Conservation (phyloP, 176 grass and related monocot genomes). For the Phoenix dactylifera region DNA sequence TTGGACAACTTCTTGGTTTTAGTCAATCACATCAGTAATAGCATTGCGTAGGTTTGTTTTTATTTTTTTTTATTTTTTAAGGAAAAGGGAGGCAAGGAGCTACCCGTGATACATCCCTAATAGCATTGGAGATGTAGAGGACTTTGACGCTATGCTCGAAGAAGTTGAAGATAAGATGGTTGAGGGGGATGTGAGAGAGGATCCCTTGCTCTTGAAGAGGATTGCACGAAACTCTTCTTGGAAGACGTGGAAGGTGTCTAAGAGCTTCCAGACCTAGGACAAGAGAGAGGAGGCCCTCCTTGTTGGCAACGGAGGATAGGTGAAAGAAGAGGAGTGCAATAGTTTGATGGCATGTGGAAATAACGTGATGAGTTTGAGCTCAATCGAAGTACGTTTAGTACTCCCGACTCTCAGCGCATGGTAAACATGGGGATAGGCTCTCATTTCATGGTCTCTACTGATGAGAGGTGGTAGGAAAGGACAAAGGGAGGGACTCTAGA, state of each 20-base stretch:
- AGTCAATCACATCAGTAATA: constrained; percentile 42
- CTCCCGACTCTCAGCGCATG: too few species aligned
- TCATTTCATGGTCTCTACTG: too few species aligned
- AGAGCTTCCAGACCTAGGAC: constrained; percentile 46
- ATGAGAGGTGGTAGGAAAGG: too few species aligned
- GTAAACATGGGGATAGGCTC: too few species aligned
- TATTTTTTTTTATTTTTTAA: too few species aligned
- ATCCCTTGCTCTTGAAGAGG: constrained; percentile 22
- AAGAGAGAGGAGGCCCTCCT: constrained; percentile 40
- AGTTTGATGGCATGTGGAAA: too few species aligned
- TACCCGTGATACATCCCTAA: constrained; percentile 34
- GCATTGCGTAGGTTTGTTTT: too few species aligned
- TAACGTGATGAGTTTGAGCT: too few species aligned
- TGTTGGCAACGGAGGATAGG: constrained; percentile 7
- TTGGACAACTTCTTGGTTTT: constrained; percentile 59
- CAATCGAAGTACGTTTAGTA: too few species aligned
- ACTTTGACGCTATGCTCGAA: constrained; percentile 77
- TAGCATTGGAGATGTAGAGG: constrained; percentile 85
- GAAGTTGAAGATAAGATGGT: constrained; percentile 65
- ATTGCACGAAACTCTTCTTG: constrained; percentile 76
- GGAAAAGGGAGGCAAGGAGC: too few species aligned
- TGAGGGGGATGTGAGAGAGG: constrained; percentile 28
- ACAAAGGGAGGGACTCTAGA: too few species aligned
- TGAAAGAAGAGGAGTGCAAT: constrained; percentile 25
- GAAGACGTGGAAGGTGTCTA: constrained; percentile 56